Percentiles rank a stretch among this genome's conserved stretches.
These are phyloP conservation scores for Aspergillus japonicus DNA, from an alignment of 2,329 filamentous ascomycete genomes.

Conservation along the genomic window DNA sequence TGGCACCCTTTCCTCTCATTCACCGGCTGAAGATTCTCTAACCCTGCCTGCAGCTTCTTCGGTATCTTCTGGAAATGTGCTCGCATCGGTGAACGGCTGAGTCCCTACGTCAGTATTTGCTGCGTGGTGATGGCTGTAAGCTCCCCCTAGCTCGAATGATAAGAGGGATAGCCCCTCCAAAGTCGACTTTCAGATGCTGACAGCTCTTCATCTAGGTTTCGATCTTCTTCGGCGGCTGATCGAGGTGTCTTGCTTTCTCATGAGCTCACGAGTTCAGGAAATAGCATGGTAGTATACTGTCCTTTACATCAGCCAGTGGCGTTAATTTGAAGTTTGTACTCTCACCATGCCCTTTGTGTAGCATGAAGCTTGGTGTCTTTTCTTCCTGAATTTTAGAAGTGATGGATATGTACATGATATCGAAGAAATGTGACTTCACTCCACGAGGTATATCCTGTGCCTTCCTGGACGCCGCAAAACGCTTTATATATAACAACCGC, in stretches of 20 bases:
- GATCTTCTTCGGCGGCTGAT: slow-evolving; percentile 39
- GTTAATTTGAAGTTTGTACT: slow-evolving; percentile 12
- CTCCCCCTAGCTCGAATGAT: slow-evolving; percentile 15
- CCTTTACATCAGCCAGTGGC: slow-evolving; percentile 11
- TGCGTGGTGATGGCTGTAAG: slow-evolving; percentile 91
- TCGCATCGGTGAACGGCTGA: slow-evolving; percentile 85
- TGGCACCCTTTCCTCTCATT: neutral
- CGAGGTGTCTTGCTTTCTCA: neutral
- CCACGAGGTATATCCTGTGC: neutral
- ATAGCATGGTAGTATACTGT: slow-evolving; percentile 4
- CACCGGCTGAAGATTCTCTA: neutral
- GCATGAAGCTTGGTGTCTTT: slow-evolving; percentile 8
- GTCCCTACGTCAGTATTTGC: slow-evolving; percentile 92
- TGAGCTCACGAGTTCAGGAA: slow-evolving; percentile 7
- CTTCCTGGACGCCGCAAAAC: slow-evolving; percentile 8
- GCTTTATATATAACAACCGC: slow-evolving; percentile 9
- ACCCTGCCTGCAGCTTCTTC: slow-evolving; percentile 56
- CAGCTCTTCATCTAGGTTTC: slow-evolving; percentile 26
- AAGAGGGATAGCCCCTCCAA: neutral
- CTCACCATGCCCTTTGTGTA: neutral
- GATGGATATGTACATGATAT: slow-evolving; percentile 5
- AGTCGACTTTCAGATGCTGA: slow-evolving; percentile 1
- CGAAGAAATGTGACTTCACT: neutral
- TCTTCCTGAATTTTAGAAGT: slow-evolving; percentile 1
- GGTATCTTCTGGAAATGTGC: slow-evolving; percentile 97